Conservation (phyloP, 2,329 filamentous ascomycete genomes). For the Daldinia sp. region DNA sequence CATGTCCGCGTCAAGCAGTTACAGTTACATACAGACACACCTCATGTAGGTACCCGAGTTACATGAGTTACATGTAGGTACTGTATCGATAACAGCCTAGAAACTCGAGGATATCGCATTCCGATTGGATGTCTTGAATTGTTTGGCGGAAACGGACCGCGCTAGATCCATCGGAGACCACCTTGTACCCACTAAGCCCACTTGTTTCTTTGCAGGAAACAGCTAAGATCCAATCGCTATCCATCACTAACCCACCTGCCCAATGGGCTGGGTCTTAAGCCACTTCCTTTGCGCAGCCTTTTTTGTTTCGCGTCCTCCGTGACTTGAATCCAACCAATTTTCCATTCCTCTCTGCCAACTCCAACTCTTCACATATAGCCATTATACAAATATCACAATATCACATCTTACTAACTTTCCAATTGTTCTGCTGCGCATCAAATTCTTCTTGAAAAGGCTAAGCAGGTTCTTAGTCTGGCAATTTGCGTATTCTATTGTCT, state of each 20-base stretch:
- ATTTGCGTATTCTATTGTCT: background rate
- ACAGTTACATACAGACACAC: too few relatives aligned
- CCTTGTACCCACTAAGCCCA: constrained; percentile 8
- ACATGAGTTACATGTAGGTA: background rate
- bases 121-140: constrained; percentile 17
- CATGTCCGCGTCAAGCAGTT: too few relatives aligned
- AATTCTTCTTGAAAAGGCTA: constrained; percentile 20
- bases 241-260: constrained; percentile 24
- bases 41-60: too few relatives aligned
- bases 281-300: constrained; percentile 12
- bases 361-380: background rate
- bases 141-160: constrained; percentile 7
- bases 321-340: background rate
- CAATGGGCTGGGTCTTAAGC: constrained; percentile 19
- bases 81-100: constrained; percentile 9
- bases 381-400: background rate
- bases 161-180: too few relatives aligned
- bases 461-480: constrained; percentile 33
- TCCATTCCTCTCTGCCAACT: background rate
- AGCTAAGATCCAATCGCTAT: constrained; percentile 24
- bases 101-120: constrained; percentile 15
- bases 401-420: background rate
- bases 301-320: constrained; percentile 25
- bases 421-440: constrained; percentile 1
- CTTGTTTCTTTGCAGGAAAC: constrained; percentile 10